A percentile compares a stretch with the other conserved stretches of the same genome.
Evolutionary conservation across 306 rosid species (phyloP).

Genomic region (Arachis stenosperma): DNA sequence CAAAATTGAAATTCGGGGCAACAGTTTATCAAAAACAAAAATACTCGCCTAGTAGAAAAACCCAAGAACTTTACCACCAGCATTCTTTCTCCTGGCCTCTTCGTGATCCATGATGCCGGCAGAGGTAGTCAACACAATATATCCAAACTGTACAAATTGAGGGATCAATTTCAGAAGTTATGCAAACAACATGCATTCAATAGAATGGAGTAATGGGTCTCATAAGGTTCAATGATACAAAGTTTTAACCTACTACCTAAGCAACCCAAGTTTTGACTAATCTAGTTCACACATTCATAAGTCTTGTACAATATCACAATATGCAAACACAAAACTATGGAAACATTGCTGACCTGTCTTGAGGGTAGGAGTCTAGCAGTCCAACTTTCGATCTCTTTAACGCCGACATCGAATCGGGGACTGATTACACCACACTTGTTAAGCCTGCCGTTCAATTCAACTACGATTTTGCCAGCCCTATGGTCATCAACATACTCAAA

Average conservation of each 20-base stretch:
- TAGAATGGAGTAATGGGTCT: neutral
- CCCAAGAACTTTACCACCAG: constrained; percentile 56
- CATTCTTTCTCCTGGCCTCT: constrained; percentile 61
- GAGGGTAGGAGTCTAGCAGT: constrained; percentile 61
- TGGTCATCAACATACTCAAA: constrained; percentile 61
- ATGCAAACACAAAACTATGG: neutral
- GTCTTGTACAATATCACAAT: neutral
- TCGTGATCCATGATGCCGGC: constrained; percentile 63
- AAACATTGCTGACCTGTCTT: constrained; percentile 44
- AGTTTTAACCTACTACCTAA: neutral
- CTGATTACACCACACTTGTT: constrained; percentile 59
- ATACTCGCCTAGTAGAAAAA: constrained; percentile 46
- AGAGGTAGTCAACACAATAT: constrained; percentile 56
- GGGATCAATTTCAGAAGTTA: constrained; percentile 6
- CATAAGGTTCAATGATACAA: neutral
- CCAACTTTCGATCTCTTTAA: constrained; percentile 55
- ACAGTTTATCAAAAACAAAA: neutral
- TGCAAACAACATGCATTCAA: neutral
- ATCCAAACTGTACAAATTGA: constrained; percentile 49
- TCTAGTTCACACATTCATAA: neutral
- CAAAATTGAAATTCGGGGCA: constrained; percentile 29
- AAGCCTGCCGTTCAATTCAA: constrained; percentile 55
- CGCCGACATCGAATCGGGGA: constrained; percentile 59
- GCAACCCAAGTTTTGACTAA: constrained; percentile 6
- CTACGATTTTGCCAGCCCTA: constrained; percentile 56